A percentile compares a stretch with the other conserved stretches of the same genome.
These are phyloP conservation scores for Dactylellina parvicollis DNA, from an alignment of 2,329 filamentous ascomycete species.

Conservation along the genomic window DNA sequence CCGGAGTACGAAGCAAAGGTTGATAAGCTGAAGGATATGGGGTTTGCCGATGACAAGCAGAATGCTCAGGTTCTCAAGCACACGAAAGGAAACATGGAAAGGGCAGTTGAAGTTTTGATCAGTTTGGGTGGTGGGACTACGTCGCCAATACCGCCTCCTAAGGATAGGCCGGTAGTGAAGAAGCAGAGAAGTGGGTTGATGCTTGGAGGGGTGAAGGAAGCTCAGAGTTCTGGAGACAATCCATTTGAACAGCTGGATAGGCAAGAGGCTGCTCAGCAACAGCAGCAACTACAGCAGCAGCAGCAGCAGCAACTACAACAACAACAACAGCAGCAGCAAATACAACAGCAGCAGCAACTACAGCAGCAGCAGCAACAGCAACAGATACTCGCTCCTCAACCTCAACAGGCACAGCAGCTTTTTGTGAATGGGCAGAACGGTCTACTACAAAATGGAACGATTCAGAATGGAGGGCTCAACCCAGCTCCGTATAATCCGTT, in stretches of 20 bases:
- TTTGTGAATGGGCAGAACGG: constrained; percentile 46
- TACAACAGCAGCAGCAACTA: constrained; percentile 19
- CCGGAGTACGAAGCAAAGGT: constrained; percentile 70
- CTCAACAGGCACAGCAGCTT: constrained; percentile 28
- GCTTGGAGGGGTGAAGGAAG: constrained; percentile 54
- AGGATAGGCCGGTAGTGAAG: constrained; percentile 60
- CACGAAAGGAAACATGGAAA: constrained; percentile 84
- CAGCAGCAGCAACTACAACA: constrained; percentile 56
- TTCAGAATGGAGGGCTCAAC: constrained; percentile 31
- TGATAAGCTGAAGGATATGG: constrained; percentile 83
- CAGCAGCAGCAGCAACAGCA: constrained; percentile 17
- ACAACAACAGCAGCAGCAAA: too few relatives aligned
- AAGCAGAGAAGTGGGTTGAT: constrained; percentile 56
- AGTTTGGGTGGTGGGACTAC: constrained; percentile 74
- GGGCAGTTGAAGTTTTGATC: constrained; percentile 83
- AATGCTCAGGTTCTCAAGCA: constrained; percentile 84
- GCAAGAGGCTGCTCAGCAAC: constrained; percentile 61
- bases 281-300: constrained; percentile 59
- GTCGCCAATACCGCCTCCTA: constrained; percentile 64
- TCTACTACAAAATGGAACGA: constrained; percentile 37
- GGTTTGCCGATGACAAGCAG: constrained; percentile 82
- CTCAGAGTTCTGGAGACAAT: constrained; percentile 54
- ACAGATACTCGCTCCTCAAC: constrained; percentile 27
- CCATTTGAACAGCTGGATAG: constrained; percentile 61
- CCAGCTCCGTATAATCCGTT: constrained; percentile 43